Base-by-base conservation (phyloP, 2,329 filamentous ascomycete genomes). In the Arthroderma sp. region DNA sequence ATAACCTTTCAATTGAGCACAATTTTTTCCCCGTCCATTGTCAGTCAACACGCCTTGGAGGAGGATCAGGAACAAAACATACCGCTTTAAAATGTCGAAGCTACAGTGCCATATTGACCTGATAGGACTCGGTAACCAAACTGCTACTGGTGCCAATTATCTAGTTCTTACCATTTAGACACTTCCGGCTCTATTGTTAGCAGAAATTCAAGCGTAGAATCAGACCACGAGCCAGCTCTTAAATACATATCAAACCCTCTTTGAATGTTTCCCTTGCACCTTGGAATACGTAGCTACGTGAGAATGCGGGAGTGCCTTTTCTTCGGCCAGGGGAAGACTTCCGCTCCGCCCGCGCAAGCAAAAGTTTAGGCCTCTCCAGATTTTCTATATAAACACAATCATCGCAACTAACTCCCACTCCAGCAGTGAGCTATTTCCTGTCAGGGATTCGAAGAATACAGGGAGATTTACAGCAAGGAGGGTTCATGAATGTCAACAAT, bases 401-500 rank as follows among this genome's bases (percentile, higher is more conserved):
- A 44, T 19, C 11, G 25, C 13, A 23, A 3, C 31, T 31, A 31
- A 13, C n/a, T 37, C 11, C 38, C 2, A 39, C 33, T 52, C 7
- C 25, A n/a, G 37, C 43, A 53, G 23, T 28, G 28, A 44, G 47
- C 31, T 35, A 41, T n/a, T 31, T 31, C 28, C 28, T 11, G 9
- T 21, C 21, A n/a, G 17, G 23, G 19, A 38, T 7, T 25, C 21
- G 38, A 33, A 21, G 9, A 44, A 25, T 28, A 44, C 21, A 19
- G 13, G 25, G 41, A 31, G 19, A 54, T n/a, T 38, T 8, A 43
- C 28, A 58, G 19, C 11, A 43, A 54, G 15, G 37, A 52, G 57
- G 62, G 65, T 73, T 68, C 70, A 76, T 76, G 72, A 72, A 71
- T 66, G 66, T 67, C 61, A 69, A 71, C 62, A 71, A 81, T 70